Evolutionary conservation across 108 stramenopile species (phyloP).

Genomic region (Fragilaria crotonensis): DNA sequence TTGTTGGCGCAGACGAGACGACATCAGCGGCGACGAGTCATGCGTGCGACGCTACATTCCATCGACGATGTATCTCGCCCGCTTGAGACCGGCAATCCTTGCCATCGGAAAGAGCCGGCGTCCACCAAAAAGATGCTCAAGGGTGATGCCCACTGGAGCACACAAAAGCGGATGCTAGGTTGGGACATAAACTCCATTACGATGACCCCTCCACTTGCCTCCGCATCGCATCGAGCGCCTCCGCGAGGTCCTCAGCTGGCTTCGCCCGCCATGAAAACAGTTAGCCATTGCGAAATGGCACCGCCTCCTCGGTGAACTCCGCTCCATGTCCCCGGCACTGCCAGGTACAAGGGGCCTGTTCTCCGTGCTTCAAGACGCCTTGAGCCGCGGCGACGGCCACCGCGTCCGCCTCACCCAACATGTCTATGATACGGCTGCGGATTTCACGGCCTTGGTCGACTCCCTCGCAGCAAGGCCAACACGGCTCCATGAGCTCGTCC

Average conservation of each 20-base stretch:
- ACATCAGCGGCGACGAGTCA: background rate
- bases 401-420: too few species aligned
- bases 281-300: conserved; percentile 24
- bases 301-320: too few species aligned
- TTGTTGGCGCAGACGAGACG: conserved; percentile 11
- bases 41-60: conserved; percentile 16
- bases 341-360: too few species aligned
- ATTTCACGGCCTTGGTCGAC: conserved; percentile 14
- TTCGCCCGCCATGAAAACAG: too few species aligned
- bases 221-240: conserved; percentile 21
- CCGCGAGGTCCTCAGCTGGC: conserved; percentile 5
- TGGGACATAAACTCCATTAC: conserved; percentile 19
- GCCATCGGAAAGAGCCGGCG: too few species aligned
- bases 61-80: conserved; percentile 25
- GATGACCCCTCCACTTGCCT: conserved; percentile 24
- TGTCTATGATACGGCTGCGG: too few species aligned
- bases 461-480: conserved; percentile 18
- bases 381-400: too few species aligned
- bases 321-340: too few species aligned
- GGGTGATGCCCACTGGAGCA: conserved; percentile 25
- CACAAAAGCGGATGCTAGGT: conserved; percentile 26
- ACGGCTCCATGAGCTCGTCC: conserved; percentile 22
- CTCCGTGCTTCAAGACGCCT: too few species aligned
- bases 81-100: conserved; percentile 7
- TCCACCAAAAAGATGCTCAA: too few species aligned